Evolutionary conservation across 78 protist genomes (phyloP).

Genomic region (Dictyostelium intermedium): DNA sequence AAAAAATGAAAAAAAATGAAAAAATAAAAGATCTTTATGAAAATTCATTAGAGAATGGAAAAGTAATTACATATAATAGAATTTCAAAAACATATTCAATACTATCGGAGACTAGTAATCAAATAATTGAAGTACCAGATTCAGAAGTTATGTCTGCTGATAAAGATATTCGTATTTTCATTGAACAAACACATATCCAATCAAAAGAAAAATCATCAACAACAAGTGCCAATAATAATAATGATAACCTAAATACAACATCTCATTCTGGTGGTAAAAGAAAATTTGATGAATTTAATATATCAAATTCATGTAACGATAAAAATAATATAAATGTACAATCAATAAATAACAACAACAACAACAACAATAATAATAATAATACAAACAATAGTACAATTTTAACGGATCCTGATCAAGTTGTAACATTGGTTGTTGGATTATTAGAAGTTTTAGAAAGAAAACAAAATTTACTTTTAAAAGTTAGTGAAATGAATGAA

Average conservation of each 20-base stretch:
- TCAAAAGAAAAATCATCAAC: background rate
- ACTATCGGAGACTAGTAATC: background rate
- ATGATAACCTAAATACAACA: background rate
- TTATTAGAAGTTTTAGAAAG: slow-evolving; percentile 50
- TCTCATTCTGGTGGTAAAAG: background rate
- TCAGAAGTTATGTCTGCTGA: slow-evolving; percentile 57
- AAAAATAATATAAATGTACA: background rate
- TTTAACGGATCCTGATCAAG: slow-evolving; percentile 1
- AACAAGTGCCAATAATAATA: background rate
- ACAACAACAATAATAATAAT: background rate
- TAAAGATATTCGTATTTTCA: slow-evolving; percentile 29
- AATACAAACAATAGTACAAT: background rate
- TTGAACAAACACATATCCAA: slow-evolving; percentile 25
- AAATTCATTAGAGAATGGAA: slow-evolving; percentile 21
- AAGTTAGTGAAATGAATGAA: slow-evolving; percentile 18
- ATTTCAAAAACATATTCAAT: slow-evolving; percentile 31
- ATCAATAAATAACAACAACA: background rate
- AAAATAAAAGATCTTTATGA: background rate
- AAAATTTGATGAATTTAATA: background rate
- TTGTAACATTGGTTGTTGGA: slow-evolving; percentile 40
- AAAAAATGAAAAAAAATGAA: background rate
- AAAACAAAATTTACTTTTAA: slow-evolving; percentile 24
- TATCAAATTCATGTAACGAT: background rate
- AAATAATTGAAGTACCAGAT: slow-evolving; percentile 16
- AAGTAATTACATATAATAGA: background rate